A percentile compares a stretch with the other conserved stretches of the same genome.
Evolutionary conservation across 257 asterid genomes (phyloP).

Genomic region (Ophiorrhiza pumila): DNA sequence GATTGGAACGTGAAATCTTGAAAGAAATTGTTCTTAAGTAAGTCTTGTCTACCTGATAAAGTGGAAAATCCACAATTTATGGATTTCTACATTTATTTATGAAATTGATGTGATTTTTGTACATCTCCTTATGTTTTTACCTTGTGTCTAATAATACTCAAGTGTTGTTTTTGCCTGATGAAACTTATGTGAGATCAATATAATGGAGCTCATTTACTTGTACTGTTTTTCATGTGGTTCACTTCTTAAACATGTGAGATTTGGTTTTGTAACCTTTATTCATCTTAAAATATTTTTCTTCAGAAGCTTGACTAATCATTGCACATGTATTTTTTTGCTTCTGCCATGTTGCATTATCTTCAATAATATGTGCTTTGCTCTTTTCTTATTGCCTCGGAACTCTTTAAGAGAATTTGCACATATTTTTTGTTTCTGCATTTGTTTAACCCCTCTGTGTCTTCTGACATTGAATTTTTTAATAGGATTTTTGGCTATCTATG

Average conservation of each 20-base stretch:
- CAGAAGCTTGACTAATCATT: neutral
- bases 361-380: neutral
- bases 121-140: too few relatives aligned
- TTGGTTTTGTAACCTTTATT: neutral
- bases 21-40: too few relatives aligned
- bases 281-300: neutral
- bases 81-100: too few relatives aligned
- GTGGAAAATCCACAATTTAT: too few relatives aligned
- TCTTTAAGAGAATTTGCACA: neutral
- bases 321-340: neutral
- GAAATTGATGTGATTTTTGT: too few relatives aligned
- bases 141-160: too few relatives aligned
- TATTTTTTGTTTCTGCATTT: neutral
- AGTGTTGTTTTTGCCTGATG: too few relatives aligned
- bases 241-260: too few relatives aligned
- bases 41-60: too few relatives aligned
- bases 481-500: neutral
- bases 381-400: neutral
- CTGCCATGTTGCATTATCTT: neutral
- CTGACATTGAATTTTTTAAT: neutral
- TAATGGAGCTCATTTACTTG: neutral
- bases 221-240: neutral
- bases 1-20: too few relatives aligned
- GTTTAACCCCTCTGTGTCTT: neutral
- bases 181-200: neutral